Evolutionary conservation across 176 grass and related monocot species (phyloP), one percentile per base, ranked within the genome.

Genomic region (Bonia amplexicaulis): DNA sequence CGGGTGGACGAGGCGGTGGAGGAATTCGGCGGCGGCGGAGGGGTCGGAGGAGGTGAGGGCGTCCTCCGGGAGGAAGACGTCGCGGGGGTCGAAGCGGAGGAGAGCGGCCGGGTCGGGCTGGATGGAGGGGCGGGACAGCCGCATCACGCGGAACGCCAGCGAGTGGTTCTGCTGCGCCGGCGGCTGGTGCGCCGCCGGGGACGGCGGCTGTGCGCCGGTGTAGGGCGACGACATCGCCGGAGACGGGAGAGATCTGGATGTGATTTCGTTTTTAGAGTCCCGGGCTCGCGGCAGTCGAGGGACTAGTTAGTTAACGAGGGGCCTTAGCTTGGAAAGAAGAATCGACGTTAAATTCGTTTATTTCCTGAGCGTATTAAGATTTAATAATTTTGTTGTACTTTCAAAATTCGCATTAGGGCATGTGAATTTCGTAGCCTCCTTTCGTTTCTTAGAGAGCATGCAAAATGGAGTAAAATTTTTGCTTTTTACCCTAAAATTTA

Each of bases 111-210:
- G 86, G 53, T 99, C 93, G 39, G 91, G 88, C 78, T 93, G 96
- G 31, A 99, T 79, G 27, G 96, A 91, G 27, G 96, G 96, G 27
- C 96, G 91, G 84, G 90, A 96, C 35, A 96, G 88, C 3, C 96
- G 93, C 96, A 99, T 99, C 80, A 99, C 96, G 39, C 96, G 91
- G 82, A 99, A 96, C 69, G 93, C 93, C 77, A 99, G 96, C 8
- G 93, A 96, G 49, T 96, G 96, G 51, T 90, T 90, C 40, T 90
- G 79, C 82, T 87, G 80, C 55, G 81, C 77, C 62, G 27, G 52
- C 22, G 47, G 46, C 57, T 47, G 85, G 23, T 60, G 49, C 51
- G 37, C 25, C 19, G 62, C 80, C 84, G 80, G 88, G 53, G 73
- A 85, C 66, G 70, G 66, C 82, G 82, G 77, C 25, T 84, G 89